Base-by-base conservation (phyloP, 306 rosid genomes). In the Pyrus pyrifolia region DNA sequence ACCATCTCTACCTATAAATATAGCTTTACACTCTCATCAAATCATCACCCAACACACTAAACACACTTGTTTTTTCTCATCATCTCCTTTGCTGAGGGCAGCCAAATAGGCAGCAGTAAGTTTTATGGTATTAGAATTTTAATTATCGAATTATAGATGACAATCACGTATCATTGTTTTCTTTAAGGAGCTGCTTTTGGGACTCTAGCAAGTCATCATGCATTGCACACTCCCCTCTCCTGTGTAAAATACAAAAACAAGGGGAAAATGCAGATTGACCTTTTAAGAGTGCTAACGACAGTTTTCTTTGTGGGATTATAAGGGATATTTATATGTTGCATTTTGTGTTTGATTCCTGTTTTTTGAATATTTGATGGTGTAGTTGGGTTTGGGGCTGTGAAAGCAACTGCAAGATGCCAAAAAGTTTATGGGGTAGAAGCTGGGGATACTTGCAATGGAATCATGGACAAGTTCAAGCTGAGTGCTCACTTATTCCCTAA, bases 401-500 rank as follows among this genome's bases (percentile, higher is more conserved):
- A 75, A 19, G 72, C 14, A 27, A 33, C 19, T n/a, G 22, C 49
- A 14, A 22, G 3, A 22, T 75, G 79, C 53, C 11, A 65, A 0
- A 0, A 29, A 13, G 45, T 68, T 23, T 68, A 76, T 67, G 60
- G 74, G 15, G 80, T 42, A 2, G 19, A 76, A 68, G 55, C 23
- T 8, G 80, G 35, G 13, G 80, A 76, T 40, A 25, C 58, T 38
- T 67, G 80, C 51, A 6, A 6, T 11, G 27, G 44, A 7, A 15
- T 76, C 23, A 55, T 55, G 25, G 14, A 1, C 42, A 49, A 23
- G 52, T 68, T 76, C 45, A 40, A 21, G 19, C 57, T 76, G 14
- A 65, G 27, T 68, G 51, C 73, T 57, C 59, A 35, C 1, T 23
- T 40, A 75, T 27, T 52, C 59, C 69, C 80, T 30, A 68, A 77